Conservation (phyloP, 192 early-diverging fungal species). For the Umbelopsis sp. region DNA sequence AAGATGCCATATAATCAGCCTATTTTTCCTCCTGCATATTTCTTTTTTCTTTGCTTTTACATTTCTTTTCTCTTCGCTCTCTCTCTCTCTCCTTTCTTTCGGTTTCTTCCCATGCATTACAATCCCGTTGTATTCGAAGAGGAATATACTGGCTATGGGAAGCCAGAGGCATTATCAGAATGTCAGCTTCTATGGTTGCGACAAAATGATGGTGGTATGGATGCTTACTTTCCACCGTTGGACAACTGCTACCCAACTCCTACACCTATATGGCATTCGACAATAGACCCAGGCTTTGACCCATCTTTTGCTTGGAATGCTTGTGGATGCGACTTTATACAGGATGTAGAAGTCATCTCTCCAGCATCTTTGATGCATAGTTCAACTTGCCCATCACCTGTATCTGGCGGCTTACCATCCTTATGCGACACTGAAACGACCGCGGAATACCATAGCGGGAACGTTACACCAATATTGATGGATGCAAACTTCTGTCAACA, state of each 20-base stretch:
- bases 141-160: neutral
- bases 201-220: neutral
- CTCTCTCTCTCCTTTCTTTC: neutral
- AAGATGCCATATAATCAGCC: too few relatives aligned
- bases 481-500: neutral
- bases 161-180: neutral
- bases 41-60: neutral
- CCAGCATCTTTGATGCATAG: conserved; percentile 7
- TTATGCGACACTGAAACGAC: conserved; percentile 6
- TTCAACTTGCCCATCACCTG: neutral
- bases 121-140: neutral
- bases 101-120: neutral
- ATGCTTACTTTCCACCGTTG: neutral
- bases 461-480: conserved; percentile 8
- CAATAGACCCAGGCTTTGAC: neutral
- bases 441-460: conserved; percentile 17
- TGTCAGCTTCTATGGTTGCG: neutral
- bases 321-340: neutral
- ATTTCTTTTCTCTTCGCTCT: neutral
- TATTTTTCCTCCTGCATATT: neutral
- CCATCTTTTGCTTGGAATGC: neutral
- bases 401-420: conserved; percentile 4
- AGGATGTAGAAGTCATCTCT: neutral
- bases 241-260: neutral
- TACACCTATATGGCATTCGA: neutral